Evolutionary conservation across 768 basidiomycete genomes (phyloP), one percentile per base, ranked within the genome.

Genomic region (Auriculariales sp.): DNA sequence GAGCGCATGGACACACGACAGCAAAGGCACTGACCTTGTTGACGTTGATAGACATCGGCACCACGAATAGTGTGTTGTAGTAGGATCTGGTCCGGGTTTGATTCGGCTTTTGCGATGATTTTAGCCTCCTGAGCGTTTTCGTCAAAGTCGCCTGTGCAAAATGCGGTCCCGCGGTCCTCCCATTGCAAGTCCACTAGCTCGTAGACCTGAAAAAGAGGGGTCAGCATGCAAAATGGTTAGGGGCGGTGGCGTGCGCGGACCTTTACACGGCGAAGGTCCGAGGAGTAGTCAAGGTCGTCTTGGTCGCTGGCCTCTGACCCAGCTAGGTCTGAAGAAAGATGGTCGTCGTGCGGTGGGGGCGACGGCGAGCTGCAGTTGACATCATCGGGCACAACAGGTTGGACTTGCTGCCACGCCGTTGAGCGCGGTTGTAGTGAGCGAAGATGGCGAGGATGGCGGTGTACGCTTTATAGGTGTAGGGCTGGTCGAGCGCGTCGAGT

Each of bases 111-210:
- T n/a, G 88, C 89, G 55, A 89, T 78, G 48, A 92, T 78, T 51
- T 81, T 73, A 4, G 83, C 92, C 61, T 83, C 84, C 57, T 78
- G 80, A 46, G 74, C 74, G 46, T 83, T 78, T 57, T 83, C 77
- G 57, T 81, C 77, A 55, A 84, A 85, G 61, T 92, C 81, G 39
- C 92, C 92, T 59, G 86, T 87, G 64, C 93, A 95, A 62, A 92
- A 88, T 1, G 95, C 95, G 15, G 95, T 99, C 44, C 95, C 95
- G 62, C 91, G 81, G 71, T 99, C 95, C 49, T 82, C 75, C 95
- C 95, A 99, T 50, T 81, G 78, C 55, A 84, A 75, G 52, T 84
- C 89, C 48, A 90, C 77, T 52, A 99, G 81, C 65, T 93, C 84
- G 66, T 99, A 98, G 25, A 99, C 94, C 84, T 99, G 59, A 30